phyloP scores from a whole-genome alignment of 2,329 filamentous ascomycete genomes.

The Niveomyces coronatus region DNA sequence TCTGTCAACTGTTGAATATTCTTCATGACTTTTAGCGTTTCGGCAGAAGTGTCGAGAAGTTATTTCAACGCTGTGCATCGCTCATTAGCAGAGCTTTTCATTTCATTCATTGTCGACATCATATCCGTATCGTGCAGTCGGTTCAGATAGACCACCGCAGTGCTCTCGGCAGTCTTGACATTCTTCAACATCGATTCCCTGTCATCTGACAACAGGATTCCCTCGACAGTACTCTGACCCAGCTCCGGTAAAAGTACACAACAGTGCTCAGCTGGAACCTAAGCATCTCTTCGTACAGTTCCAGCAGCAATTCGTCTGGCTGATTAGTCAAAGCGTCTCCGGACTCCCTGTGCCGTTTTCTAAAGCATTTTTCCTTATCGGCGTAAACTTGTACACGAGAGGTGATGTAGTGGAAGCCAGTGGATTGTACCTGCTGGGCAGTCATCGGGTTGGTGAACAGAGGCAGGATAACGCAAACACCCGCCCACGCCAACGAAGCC shows the following conservation, averaged over 20 bases:
- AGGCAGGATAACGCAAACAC: background rate
- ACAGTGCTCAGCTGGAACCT: conserved; percentile 25
- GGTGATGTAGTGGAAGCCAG: conserved; percentile 11
- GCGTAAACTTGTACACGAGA: background rate
- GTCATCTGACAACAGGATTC: too few relatives aligned
- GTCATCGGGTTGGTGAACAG: background rate
- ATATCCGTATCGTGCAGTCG: background rate
- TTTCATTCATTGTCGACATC: too few relatives aligned
- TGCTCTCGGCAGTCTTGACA: conserved; percentile 1
- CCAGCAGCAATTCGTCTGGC: conserved; percentile 12
- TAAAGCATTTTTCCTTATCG: background rate
- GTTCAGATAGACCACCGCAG: background rate
- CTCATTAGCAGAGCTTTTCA: too few relatives aligned
- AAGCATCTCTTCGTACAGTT: conserved; percentile 24
- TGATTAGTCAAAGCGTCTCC: too few relatives aligned
- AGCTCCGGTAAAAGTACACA: conserved; percentile 24
- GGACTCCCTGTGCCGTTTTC: too few relatives aligned
- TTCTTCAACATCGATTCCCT: conserved; percentile 14
- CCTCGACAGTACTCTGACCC: too few relatives aligned
- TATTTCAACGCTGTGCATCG: background rate
- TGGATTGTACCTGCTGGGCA: conserved; percentile 21
- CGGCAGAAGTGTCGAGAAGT: too few relatives aligned
- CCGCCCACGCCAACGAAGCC: background rate
- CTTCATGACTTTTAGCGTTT: too few relatives aligned
- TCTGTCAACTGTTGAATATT: background rate